Evolutionary conservation across 2,329 filamentous ascomycete species (phyloP), one percentile per base, ranked within the genome.

Genomic region (Fusarium sp.): DNA sequence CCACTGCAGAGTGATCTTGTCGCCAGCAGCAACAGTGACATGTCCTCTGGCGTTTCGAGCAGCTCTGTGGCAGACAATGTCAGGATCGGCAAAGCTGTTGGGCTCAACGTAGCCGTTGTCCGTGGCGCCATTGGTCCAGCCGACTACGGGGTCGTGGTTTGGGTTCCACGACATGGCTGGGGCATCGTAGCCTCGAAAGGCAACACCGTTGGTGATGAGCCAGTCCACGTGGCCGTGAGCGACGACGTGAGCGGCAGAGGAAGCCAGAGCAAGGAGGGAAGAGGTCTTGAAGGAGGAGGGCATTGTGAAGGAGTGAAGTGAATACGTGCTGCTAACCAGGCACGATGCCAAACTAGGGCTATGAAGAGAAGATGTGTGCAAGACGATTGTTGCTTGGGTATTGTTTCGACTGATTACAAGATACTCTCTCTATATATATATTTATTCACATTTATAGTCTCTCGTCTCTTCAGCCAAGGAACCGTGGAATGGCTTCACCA

Each of bases 81-180:
- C 79, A 25, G 71, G 31, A 10, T 71, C 72, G 31, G 61, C 65
- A 54, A 78, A 80, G 49, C 66, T 71, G 49, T 75, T 70, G 25
- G 77, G 76, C 27, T 73, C 78, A 21, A 84, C 79, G 67, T 82
- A 83, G 55, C 83, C 82, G 68, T 82, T 81, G 62, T 80, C 80
- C 48, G 59, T 66, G 19, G 59, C 67, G 0, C 41, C 63, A 3
- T 48, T 66, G 2, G 52, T 69, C 67, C 67, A 70, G 2, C 67
- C 67, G 8, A 67, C 67, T 1, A 70, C 57, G 1, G 67, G 63
- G 6, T 57, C 52, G 4, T 55, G 48, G 21, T 46, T 68, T 0
- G 60, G 60, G 21, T 70, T 70, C 67, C 66, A 65, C 2, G 60
- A 65, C 38, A 68, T 57, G 6, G 63, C 47, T 2, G 67, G 67